Percentiles rank a stretch among this genome's conserved stretches.
These are phyloP conservation scores for Yamadazyma kitorensis DNA, from an alignment of 805 yeast species.

Conservation along the genomic window DNA sequence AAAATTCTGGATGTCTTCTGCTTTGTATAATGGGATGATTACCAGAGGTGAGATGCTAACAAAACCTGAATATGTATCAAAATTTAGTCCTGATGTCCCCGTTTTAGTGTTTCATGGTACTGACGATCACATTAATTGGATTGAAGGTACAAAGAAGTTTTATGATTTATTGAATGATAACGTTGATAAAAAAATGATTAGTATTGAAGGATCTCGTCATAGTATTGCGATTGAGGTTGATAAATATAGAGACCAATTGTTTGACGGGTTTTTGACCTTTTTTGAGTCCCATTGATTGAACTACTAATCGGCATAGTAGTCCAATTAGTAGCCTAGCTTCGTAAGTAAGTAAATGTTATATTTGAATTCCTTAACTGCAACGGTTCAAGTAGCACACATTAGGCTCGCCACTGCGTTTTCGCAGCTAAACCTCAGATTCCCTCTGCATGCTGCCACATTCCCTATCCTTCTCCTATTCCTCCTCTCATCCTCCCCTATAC, in stretches of 20 bases:
- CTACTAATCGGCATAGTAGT: too few species aligned
- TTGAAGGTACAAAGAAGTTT: conserved; percentile 45
- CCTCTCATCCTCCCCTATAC: too few species aligned
- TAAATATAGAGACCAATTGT: conserved; percentile 5
- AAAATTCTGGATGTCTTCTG: conserved; percentile 50
- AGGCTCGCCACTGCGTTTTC: too few species aligned
- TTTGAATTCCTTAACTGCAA: too few species aligned
- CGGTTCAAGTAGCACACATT: too few species aligned
- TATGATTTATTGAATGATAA: conserved; percentile 28
- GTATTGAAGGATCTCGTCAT: conserved; percentile 38
- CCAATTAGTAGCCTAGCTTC: too few species aligned
- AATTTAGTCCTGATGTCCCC: conserved; percentile 41
- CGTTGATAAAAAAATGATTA: conserved; percentile 28
- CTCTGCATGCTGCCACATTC: too few species aligned
- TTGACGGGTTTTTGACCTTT: conserved; percentile 6
- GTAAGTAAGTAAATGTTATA: too few species aligned
- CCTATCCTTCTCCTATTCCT: too few species aligned
- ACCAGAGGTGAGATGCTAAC: conserved; percentile 56
- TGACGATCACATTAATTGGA: conserved; percentile 59
- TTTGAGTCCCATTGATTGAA: conserved; percentile 1
- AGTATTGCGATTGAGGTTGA: conserved; percentile 29
- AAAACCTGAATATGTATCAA: conserved; percentile 31
- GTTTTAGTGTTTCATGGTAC: conserved; percentile 61
- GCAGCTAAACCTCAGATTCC: too few species aligned
- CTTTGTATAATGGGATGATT: conserved; percentile 60